These are phyloP conservation scores for Sporothrix sp. DNA, from an alignment of 2,329 filamentous ascomycete species.

Conservation along the genomic window DNA sequence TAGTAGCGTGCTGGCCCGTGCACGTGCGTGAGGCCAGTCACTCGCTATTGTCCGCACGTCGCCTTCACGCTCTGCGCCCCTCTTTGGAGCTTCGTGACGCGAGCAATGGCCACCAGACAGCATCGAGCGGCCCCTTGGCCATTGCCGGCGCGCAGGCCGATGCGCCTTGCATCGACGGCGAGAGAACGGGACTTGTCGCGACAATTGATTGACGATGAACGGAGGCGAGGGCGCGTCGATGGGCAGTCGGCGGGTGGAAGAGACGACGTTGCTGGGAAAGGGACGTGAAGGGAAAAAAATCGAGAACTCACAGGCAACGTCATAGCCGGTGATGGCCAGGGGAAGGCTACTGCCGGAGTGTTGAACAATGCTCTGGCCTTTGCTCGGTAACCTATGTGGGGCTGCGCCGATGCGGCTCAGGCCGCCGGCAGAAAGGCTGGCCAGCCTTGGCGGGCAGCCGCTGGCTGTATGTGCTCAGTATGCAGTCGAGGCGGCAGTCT, in stretches of 20 bases:
- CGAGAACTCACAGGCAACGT: constrained; percentile 4
- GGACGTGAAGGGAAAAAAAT: neutral
- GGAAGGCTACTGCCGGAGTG: constrained; percentile 10
- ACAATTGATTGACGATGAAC: neutral
- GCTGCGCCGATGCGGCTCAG: constrained; percentile 18
- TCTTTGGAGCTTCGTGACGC: constrained; percentile 1
- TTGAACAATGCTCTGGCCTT: constrained; percentile 9
- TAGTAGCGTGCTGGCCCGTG: constrained; percentile 3
- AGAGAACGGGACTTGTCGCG: neutral
- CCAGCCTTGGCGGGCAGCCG: neutral
- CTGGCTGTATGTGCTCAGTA: neutral
- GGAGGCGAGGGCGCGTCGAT: neutral
- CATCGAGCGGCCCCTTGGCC: neutral
- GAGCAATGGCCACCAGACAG: neutral
- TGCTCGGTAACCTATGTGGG: constrained; percentile 17
- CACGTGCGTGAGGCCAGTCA: neutral
- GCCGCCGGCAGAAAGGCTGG: constrained; percentile 3
- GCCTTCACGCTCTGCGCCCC: neutral
- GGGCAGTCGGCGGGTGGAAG: neutral
- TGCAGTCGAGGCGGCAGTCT: too few species aligned
- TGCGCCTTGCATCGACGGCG: neutral
- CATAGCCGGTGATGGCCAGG: constrained; percentile 3
- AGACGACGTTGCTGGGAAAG: neutral
- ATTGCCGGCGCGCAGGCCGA: neutral
- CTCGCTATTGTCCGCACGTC: constrained; percentile 4